Conservation (phyloP, 2,329 filamentous ascomycete genomes). For the Aspergillus ochraceoroseus region DNA sequence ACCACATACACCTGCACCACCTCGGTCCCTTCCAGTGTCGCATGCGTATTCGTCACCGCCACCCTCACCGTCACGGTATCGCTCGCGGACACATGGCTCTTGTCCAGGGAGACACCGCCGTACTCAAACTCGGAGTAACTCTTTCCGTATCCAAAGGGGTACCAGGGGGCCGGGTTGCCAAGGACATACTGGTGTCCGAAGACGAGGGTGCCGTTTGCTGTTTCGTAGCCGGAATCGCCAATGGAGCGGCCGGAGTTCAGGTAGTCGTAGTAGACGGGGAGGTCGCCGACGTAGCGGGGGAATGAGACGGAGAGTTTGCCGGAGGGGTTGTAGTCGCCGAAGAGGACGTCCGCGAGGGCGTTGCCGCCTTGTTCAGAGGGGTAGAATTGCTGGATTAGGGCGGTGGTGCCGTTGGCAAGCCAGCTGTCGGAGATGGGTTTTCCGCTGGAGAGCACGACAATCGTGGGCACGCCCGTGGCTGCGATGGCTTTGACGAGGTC, state of each 20-base stretch:
- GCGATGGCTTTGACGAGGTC: slow-evolving; percentile 63
- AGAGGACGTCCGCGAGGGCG: slow-evolving; percentile 62
- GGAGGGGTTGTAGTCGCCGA: slow-evolving; percentile 60
- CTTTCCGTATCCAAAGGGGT: slow-evolving; percentile 62
- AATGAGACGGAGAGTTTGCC: slow-evolving; percentile 64
- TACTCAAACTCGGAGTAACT: slow-evolving; percentile 63
- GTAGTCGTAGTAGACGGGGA: slow-evolving; percentile 68
- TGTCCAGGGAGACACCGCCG: slow-evolving; percentile 26
- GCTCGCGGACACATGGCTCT: slow-evolving; percentile 47
- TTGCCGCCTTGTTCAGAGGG: slow-evolving; percentile 64
- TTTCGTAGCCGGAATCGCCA: slow-evolving; percentile 51
- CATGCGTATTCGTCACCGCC: slow-evolving; percentile 55
- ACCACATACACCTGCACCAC: slow-evolving; percentile 65
- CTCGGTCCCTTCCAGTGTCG: slow-evolving; percentile 56
- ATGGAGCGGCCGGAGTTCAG: slow-evolving; percentile 59
- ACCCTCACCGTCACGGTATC: slow-evolving; percentile 58
- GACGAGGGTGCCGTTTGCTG: slow-evolving; percentile 56
- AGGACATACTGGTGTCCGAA: slow-evolving; percentile 65
- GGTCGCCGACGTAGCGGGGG: slow-evolving; percentile 61
- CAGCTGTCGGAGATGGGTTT: slow-evolving; percentile 70
- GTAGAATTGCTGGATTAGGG: slow-evolving; percentile 70
- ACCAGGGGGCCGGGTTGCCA: slow-evolving; percentile 55
- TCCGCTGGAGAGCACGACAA: slow-evolving; percentile 64
- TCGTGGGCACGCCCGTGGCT: slow-evolving; percentile 61
- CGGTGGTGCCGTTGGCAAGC: slow-evolving; percentile 61